Base-by-base conservation (phyloP, 257 asterid genomes). In the Solanum pennellii region DNA sequence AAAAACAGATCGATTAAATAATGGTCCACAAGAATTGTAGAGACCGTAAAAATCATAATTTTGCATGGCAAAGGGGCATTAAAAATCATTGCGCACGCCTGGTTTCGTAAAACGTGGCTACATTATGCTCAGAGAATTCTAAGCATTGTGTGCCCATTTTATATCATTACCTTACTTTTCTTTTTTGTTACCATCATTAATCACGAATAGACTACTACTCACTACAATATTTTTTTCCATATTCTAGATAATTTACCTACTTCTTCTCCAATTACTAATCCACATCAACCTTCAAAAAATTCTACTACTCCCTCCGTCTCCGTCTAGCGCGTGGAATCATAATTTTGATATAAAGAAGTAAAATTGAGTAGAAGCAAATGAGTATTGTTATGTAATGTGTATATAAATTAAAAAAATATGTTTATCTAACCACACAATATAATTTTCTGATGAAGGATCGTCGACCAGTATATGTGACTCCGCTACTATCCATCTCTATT, bases 1-100 rank as follows among this genome's bases (percentile, higher is more conserved):
- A 80, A 80, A 47, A 25, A 44, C 15, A 44, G 27, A 3, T 39
- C 31, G 52, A 74, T 39, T 42, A 12, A 41, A 39, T 84, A 65
- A 41, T 84, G 87, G 87, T 84, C 87, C 87, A 84, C 62, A 16
- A 41, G 31, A 23, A 29, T 9, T 16, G 71, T 12, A 3, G 25
- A 65, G 75, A 77, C 59, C 47, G 20, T 79, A 79, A 45, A 79
- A 45, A 85, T 82, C 86, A 85, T 77, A 25, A 76, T 59, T 76
- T 74, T 29, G 37, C 39, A 9, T 68, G n/a, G 37, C 86, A 21
- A 29, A 60, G 87, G 87, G 59, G 20, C 56, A 77, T 18, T 87
- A 33, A 88, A 92, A 91, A 91, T 91, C 90, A 93, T 91, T 92
- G 91, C 83, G 91, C 92, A 91, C 92, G 91, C 92, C 89, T 88